phyloP scores from a whole-genome alignment of 2,329 filamentous ascomycete species.

The Ascochyta viciae-villosae region DNA sequence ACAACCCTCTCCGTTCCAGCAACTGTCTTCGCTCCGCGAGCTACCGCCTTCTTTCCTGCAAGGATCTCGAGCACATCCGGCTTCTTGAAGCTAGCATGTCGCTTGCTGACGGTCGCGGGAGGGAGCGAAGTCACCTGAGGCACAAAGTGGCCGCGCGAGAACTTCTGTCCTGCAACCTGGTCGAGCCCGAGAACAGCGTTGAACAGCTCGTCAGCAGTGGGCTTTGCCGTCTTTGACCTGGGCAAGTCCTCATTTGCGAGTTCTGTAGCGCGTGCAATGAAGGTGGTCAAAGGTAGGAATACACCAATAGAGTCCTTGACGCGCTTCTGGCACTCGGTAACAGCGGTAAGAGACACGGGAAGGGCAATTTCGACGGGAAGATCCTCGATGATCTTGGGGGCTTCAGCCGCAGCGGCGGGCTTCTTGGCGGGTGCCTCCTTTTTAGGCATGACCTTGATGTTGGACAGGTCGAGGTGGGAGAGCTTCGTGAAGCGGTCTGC shows the following conservation, averaged over 20 bases:
- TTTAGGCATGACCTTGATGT: conserved; percentile 79
- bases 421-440: conserved; percentile 56
- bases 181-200: conserved; percentile 81
- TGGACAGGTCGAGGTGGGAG: conserved; percentile 87
- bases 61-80: conserved; percentile 86
- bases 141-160: conserved; percentile 68
- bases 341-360: conserved; percentile 78
- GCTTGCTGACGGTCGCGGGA: conserved; percentile 38
- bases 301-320: conserved; percentile 80
- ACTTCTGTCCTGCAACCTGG: conserved; percentile 54
- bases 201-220: conserved; percentile 83
- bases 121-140: conserved; percentile 70
- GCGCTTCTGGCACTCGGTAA: conserved; percentile 80
- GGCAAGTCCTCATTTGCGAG: conserved; percentile 89
- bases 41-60: conserved; percentile 39
- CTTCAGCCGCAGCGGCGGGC: conserved; percentile 44
- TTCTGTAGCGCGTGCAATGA: conserved; percentile 83
- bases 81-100: conserved; percentile 56
- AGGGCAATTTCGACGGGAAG: conserved; percentile 69
- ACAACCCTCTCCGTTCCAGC: conserved; percentile 44
- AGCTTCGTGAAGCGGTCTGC: conserved; percentile 77
- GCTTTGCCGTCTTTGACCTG: conserved; percentile 66
- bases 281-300: conserved; percentile 82
- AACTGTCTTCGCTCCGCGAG: conserved; percentile 39
- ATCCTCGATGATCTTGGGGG: conserved; percentile 53